Base-by-base conservation (phyloP, 176 grass and related monocot species). In the Oryza coarctata region DNA sequence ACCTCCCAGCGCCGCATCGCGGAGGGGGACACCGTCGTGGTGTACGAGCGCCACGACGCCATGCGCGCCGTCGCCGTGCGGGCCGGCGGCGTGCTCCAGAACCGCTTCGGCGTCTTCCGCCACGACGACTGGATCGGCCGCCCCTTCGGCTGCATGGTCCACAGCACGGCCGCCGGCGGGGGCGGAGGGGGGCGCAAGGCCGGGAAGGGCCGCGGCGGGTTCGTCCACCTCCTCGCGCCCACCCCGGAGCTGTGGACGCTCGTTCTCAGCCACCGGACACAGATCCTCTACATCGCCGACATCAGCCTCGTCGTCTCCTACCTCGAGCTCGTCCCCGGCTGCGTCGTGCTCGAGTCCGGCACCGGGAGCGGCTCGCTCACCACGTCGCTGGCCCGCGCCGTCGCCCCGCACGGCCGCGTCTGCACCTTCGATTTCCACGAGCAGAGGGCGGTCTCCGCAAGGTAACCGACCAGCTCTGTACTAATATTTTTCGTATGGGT, bases 351-450 rank as follows among this genome's bases (percentile, higher is more conserved):
- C 0, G 95, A 98, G 84, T 98, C 95, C 8, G 90, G 92, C 22
- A 93, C 92, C 0, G 95, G 92, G 2, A 98, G 95, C 40, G 90
- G 88, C 9, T 98, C 90, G 15, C 85, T 98, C 49, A 95, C 84
- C 20, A 98, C 95, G 0, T 95, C 92, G 35, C 88, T 95, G 34
- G 92, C 95, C 27, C 87, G 92, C 63, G 87, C 92, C 18, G 80
- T 95, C 12, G 88, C 95, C 13, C 90, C 92, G 22, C 79, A 81
- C 36, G 92, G 95, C 2, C 92, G 83, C 3, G 84, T 98, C 7
- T 89, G 78, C 73, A 93, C 95, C 17, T 98, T 95, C n/a, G 90
- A 98, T 74, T 98, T 98, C 79, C 95, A 98, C 44, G 92, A 91
- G 39, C 95, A 98, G 78, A 88, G 95, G 47, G 92, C 95, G 2